Base-by-base conservation (phyloP, 2,329 filamentous ascomycete species). In the Furcasterigmium furcatum region DNA sequence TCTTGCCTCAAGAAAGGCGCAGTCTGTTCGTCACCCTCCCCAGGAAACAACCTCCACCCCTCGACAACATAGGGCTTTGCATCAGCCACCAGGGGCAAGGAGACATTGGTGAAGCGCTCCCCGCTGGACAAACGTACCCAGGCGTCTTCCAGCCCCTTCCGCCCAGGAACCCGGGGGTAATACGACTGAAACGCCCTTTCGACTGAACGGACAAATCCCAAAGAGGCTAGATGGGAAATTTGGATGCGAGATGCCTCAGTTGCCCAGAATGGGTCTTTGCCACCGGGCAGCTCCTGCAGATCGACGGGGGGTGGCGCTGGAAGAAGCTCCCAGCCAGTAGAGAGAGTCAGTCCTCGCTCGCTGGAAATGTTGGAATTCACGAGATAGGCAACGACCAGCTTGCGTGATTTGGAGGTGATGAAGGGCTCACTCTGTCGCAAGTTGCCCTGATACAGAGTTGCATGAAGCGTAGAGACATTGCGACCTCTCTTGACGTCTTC, bases 1-100 rank as follows among this genome's bases (percentile, higher is more conserved):
- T 61, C 58, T 38, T 63, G 53, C 8, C 60, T 46, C 46, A 43
- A 58, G 58, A 61, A 66, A 42, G 56, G 57, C 60, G 65, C 46
- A 46, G 67, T 58, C 29, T 55, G 53, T 2, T 62, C 58, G n/a
- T n/a, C n/a, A 10, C 48, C 34, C 12, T 51, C 52, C 2, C 46
- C 48, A 13, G 66, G 66, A n/a, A n/a, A n/a, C n/a, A n/a, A n/a
- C 4, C 68, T 59, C 38, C 67, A 74, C 1, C 66, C 62, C 61
- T 88, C 82, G 13, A 87, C 63, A 20, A 86, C 71, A 58, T 84
- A 79, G 3, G 85, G 84, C 52, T 85, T 88, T 59, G 81, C 80
- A 60, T 92, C 88, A 16, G 74, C 72, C 7, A 90, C 67, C 54
- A 79, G 89, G 0, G 80, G 84, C 2, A 91, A 66, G 2, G 74